Conservation (phyloP, 345 rosid genomes). For the Boechera retrofracta region DNA sequence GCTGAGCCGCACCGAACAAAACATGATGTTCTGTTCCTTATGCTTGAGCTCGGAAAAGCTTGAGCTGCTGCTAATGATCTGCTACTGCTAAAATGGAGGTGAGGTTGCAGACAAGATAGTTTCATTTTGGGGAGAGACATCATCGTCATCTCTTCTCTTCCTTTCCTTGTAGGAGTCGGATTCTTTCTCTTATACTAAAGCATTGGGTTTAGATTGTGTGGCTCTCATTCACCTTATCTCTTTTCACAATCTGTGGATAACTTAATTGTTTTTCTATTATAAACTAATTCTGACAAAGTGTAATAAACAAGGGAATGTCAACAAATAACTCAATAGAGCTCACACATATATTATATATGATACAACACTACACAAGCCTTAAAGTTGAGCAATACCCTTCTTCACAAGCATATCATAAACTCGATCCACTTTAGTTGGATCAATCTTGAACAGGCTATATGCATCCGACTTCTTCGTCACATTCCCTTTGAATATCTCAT, state of each 20-base stretch:
- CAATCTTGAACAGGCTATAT: slow-evolving; percentile 76
- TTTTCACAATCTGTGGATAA: slow-evolving; percentile 13
- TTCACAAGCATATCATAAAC: slow-evolving; percentile 93
- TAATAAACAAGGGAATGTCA: slow-evolving; percentile 26
- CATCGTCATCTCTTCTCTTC: slow-evolving; percentile 15
- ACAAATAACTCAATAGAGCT: slow-evolving; percentile 33
- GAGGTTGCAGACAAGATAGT: slow-evolving; percentile 41
- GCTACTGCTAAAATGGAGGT: slow-evolving; percentile 27
- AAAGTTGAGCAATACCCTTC: slow-evolving; percentile 84
- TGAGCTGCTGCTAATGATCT: slow-evolving; percentile 29
- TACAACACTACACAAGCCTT: slow-evolving; percentile 36
- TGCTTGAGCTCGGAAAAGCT: slow-evolving; percentile 36
- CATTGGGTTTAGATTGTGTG: slow-evolving; percentile 38
- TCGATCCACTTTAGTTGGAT: slow-evolving; percentile 75
- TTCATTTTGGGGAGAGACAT: slow-evolving; percentile 37
- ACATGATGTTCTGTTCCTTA: slow-evolving; percentile 35
- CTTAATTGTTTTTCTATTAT: slow-evolving; percentile 30
- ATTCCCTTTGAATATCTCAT: slow-evolving; percentile 78
- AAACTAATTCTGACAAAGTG: slow-evolving; percentile 23
- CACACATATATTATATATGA: slow-evolving; percentile 43
- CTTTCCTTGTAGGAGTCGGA: slow-evolving; percentile 10
- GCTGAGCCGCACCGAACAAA: slow-evolving; percentile 20
- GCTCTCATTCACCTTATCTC: slow-evolving; percentile 41
- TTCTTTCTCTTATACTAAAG: slow-evolving; percentile 22
- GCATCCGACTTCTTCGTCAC: slow-evolving; percentile 80